phyloP scores from a whole-genome alignment of 2,329 filamentous ascomycete genomes.

The Cordyceps militaris region DNA sequence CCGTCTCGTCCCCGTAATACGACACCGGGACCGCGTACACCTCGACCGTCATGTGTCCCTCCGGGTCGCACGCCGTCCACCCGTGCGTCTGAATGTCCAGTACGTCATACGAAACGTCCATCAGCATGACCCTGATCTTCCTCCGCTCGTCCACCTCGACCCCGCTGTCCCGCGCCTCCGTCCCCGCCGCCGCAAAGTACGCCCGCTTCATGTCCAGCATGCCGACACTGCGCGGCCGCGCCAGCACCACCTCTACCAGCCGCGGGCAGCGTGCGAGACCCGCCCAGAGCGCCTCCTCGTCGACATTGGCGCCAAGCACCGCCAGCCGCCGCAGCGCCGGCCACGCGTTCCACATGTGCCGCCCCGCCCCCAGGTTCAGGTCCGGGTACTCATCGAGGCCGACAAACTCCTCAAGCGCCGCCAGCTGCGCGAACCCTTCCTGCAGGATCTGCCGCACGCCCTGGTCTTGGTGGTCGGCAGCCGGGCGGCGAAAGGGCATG shows the following conservation, averaged over 20 bases:
- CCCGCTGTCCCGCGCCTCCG: conserved; percentile 21
- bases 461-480: conserved; percentile 37
- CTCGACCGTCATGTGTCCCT: conserved; percentile 31
- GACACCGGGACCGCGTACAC: conserved; percentile 32
- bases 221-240: conserved; percentile 28
- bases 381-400: conserved; percentile 38
- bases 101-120: conserved; percentile 23
- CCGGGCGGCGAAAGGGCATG: conserved; percentile 39
- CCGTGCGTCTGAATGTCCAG: conserved; percentile 22
- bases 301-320: conserved; percentile 34
- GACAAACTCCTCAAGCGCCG: conserved; percentile 39
- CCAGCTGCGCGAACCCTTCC: conserved; percentile 37
- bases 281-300: conserved; percentile 33
- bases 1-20: conserved; percentile 32
- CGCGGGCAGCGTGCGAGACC: conserved; percentile 29
- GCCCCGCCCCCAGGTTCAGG: background rate
- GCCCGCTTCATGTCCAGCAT: conserved; percentile 32
- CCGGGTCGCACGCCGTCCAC: conserved; percentile 31
- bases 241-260: conserved; percentile 37
- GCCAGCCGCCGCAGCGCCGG: conserved; percentile 34
- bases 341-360: conserved; percentile 37
- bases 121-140: conserved; percentile 22
- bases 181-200: conserved; percentile 31
- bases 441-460: conserved; percentile 33
- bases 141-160: background rate